Evolutionary conservation across 257 asterid genomes (phyloP).

Genomic region (Solanum piurae): DNA sequence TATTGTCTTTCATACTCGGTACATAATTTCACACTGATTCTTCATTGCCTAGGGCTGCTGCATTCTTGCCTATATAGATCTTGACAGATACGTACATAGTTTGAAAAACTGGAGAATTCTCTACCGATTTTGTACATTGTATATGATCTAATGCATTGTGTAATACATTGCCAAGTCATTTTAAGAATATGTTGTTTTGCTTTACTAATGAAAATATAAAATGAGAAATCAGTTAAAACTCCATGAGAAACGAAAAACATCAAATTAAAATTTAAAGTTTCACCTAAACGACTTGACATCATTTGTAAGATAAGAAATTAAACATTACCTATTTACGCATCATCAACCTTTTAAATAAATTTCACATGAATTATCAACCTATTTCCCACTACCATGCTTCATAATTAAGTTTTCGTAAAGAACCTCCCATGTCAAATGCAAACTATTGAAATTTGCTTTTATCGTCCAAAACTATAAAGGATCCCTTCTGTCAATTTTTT

Average conservation of each 20-base stretch:
- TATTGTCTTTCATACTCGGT: no score
- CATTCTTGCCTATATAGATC: not conserved
- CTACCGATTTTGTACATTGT: not conserved
- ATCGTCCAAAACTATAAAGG: not conserved
- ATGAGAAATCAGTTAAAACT: not conserved
- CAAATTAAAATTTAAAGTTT: not conserved
- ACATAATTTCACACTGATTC: no score
- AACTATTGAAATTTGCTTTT: not conserved
- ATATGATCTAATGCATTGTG: not conserved
- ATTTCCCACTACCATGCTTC: conserved; percentile 12
- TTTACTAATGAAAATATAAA: no score
- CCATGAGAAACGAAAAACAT: not conserved
- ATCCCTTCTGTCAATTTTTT: conserved; percentile 4
- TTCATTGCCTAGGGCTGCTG: not conserved
- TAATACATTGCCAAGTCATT: no score
- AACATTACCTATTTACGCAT: not conserved
- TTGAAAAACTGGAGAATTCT: not conserved
- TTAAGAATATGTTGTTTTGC: not conserved
- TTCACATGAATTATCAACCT: not conserved
- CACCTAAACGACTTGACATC: not conserved
- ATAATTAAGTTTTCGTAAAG: conserved; percentile 15
- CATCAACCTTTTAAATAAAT: not conserved
- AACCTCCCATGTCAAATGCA: conserved; percentile 14
- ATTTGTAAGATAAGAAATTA: not conserved
- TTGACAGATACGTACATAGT: not conserved